A percentile compares a stretch with the other conserved stretches of the same genome.
These are phyloP conservation scores for Phanerochaete sordida DNA, from an alignment of 768 basidiomycete species.

Conservation along the genomic window DNA sequence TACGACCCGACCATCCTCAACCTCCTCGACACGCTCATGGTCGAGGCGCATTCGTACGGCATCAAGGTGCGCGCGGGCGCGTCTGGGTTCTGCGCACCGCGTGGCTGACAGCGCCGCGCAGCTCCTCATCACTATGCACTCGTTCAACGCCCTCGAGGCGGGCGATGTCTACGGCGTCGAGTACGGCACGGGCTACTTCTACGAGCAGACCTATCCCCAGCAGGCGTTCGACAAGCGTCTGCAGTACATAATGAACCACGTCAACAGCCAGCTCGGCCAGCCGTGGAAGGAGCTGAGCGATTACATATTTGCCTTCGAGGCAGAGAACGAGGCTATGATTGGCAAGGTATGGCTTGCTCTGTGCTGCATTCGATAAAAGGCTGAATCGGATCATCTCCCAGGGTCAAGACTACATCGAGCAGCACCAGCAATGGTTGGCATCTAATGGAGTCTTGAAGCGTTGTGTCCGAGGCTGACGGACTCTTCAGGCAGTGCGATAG, in stretches of 20 bases:
- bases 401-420: conserved; percentile 23
- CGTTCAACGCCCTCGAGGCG: conserved; percentile 29
- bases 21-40: conserved; percentile 36
- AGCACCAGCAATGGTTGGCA: conserved; percentile 20
- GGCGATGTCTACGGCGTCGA: conserved; percentile 33
- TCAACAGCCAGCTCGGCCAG: conserved; percentile 30
- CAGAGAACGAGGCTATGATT: conserved; percentile 35
- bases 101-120: background rate
- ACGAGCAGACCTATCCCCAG: conserved; percentile 24
- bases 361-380: background rate
- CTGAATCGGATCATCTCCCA: background rate
- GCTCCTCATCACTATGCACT: conserved; percentile 23
- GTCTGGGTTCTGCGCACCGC: too few relatives aligned
- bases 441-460: background rate
- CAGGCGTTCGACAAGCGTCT: conserved; percentile 35
- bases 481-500: conserved; percentile 30
- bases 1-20: conserved; percentile 35
- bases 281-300: conserved; percentile 36
- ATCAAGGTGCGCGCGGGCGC: conserved; percentile 29
- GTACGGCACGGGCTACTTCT: conserved; percentile 32
- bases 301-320: conserved; percentile 37
- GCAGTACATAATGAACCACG: conserved; percentile 35
- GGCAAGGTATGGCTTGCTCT: conserved; percentile 17
- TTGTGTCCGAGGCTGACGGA: background rate
- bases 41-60: conserved; percentile 32